Base-by-base conservation (phyloP, 768 basidiomycete species). In the Chlorophyllum brunneum region DNA sequence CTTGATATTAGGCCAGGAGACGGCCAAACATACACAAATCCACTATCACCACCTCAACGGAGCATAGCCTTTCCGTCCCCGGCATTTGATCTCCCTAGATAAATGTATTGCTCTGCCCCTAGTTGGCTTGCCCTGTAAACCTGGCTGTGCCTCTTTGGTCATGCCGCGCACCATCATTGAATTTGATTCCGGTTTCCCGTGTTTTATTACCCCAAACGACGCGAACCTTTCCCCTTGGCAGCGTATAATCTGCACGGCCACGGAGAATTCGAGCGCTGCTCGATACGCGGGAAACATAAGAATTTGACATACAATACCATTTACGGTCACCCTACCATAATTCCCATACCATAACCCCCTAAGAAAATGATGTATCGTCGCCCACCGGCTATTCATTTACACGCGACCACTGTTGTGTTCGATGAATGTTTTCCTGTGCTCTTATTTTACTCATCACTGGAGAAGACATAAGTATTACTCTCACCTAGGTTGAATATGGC, bases 1-100 rank as follows among this genome's bases (percentile, higher is more conserved):
- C 51, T 26, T 56, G 52, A 63, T 63, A 65, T 64, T 61, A 60
- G 50, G 46, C 51, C 52, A 43, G 44, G 50, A 51, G 44, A 67
- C 4, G 42, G 20, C 52, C 67, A 70, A 69, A 68, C 56, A 64
- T 38, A 48, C 5, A 31, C 37, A 39, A 20, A 38, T 30, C 40
- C 24, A 30, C 22, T 9, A 26, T 38, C 15, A 7, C 54, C 24
- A 48, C n/a, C 30, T 31, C 31, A 51, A 33, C 44, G 43, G 23
- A 42, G 45, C 47, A 48, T 48, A 36, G 47, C 47, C 47, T 38
- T 9, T 22, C 31, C 33, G 27, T 24, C n/a, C 41, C 23, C 27
- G 34, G 29, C 37, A 26, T 48, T 20, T 46, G 45, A 31, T 26
- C 40, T 23, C 26, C 22, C 33, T 34, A 16, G 18, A 15, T 16